Conservation (phyloP, 441 rosid genomes). For the Jatropha multifida region DNA sequence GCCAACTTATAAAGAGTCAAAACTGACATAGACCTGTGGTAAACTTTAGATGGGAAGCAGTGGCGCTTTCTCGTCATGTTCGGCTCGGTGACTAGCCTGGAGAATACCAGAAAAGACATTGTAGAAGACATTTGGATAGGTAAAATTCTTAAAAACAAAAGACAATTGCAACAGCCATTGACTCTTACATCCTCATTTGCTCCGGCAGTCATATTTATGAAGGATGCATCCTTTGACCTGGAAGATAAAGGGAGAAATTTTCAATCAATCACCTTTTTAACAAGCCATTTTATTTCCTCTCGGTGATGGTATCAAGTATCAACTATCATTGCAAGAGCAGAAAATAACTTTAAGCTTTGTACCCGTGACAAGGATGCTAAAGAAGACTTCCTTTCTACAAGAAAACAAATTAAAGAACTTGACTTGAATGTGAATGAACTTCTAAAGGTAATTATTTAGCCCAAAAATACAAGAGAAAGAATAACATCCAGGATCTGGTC, state of each 20-base stretch:
- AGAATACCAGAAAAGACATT: background rate
- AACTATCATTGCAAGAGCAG: background rate
- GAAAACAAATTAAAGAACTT: background rate
- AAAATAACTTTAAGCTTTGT: background rate
- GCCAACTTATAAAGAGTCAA: no score
- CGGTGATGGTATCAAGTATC: background rate
- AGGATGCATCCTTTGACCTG: constrained; percentile 68
- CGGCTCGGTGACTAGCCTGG: constrained; percentile 7
- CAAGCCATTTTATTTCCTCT: background rate
- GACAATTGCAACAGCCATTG: background rate
- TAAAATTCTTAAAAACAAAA: background rate
- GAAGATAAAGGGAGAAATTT: background rate
- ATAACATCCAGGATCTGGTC: background rate
- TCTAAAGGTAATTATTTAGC: background rate
- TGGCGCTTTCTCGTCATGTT: constrained; percentile 8
- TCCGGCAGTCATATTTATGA: constrained; percentile 81
- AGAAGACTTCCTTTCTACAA: background rate
- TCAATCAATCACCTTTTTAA: background rate
- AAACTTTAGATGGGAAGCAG: constrained; percentile 11
- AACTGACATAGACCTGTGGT: background rate
- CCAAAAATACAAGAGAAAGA: background rate
- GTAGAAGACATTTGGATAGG: background rate
- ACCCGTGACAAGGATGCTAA: background rate
- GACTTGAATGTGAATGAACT: background rate
- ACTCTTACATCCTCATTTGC: constrained; percentile 74